Conservation (phyloP, 768 basidiomycete species). For the Lepiota brunneoincarnata region DNA sequence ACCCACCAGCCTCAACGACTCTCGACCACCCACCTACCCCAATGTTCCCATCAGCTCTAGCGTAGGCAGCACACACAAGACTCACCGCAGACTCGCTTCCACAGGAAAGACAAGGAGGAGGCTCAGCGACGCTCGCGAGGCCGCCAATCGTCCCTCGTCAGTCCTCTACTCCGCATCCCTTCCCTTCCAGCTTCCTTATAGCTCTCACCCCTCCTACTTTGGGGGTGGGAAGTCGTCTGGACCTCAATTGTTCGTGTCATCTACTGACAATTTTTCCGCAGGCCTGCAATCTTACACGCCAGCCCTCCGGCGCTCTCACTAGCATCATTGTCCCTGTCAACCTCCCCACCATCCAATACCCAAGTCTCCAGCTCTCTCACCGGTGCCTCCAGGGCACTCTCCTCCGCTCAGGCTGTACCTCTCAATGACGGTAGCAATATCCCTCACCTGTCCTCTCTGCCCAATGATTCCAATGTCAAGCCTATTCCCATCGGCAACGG, state of each 20-base stretch:
- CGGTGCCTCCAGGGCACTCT: conserved; percentile 21
- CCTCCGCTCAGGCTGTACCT: conserved; percentile 16
- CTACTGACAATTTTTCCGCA: conserved; percentile 16
- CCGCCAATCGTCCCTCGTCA: conserved; percentile 71
- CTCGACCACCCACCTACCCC: conserved; percentile 4
- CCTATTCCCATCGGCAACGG: conserved; percentile 29
- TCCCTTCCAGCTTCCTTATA: conserved; percentile 13
- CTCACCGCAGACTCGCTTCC: conserved; percentile 72
- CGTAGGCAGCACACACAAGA: conserved; percentile 31
- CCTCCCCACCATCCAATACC: conserved; percentile 32
- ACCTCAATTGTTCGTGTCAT: conserved; percentile 11
- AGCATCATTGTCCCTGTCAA: conserved; percentile 41
- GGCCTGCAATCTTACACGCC: conserved; percentile 30
- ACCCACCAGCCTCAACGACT: not conserved
- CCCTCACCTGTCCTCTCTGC: conserved; percentile 8
- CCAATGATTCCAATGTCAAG: conserved; percentile 25
- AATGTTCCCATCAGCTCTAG: conserved; percentile 16
- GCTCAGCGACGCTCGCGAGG: conserved; percentile 78
- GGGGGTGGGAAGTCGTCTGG: not conserved
- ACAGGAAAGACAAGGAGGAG: conserved; percentile 68
- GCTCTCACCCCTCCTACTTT: conserved; percentile 8
- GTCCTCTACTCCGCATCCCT: conserved; percentile 28
- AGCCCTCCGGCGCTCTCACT: conserved; percentile 38
- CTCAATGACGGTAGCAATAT: conserved; percentile 25
- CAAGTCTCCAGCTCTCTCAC: conserved; percentile 23